phyloP scores from a whole-genome alignment of 2,329 filamentous ascomycete genomes.

The Cryphonectria parasitica region DNA sequence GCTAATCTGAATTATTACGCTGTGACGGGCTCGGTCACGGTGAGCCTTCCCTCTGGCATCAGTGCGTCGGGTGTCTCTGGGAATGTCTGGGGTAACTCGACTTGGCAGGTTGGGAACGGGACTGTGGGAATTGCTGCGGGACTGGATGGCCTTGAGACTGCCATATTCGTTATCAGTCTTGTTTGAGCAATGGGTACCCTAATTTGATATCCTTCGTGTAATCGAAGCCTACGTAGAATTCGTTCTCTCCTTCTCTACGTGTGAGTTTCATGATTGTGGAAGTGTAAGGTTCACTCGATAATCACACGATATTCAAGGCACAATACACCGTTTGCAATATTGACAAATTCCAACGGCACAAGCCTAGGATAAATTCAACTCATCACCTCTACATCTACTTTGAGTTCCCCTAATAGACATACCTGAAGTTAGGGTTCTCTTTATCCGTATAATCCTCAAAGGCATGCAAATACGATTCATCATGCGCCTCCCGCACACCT shows the following conservation, averaged over 20 bases:
- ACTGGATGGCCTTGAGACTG: slow-evolving; percentile 10
- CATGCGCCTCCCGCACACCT: slow-evolving; percentile 45
- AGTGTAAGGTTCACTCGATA: background rate
- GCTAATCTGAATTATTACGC: slow-evolving; percentile 29
- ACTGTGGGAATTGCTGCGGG: slow-evolving; percentile 10
- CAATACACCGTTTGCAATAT: background rate
- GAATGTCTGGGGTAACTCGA: slow-evolving; percentile 26
- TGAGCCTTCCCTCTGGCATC: slow-evolving; percentile 24
- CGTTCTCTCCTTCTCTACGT: background rate
- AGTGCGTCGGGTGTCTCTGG: slow-evolving; percentile 4
- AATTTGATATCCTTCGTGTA: background rate
- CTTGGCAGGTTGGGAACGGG: slow-evolving; percentile 26
- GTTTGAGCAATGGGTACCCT: background rate
- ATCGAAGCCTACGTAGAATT: no score
- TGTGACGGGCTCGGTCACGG: slow-evolving; percentile 9
- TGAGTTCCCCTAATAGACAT: slow-evolving; percentile 47
- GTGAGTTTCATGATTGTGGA: background rate
- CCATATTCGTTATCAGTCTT: slow-evolving; percentile 18
- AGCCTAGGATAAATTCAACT: background rate
- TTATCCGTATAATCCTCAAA: slow-evolving; percentile 67
- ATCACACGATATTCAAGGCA: background rate
- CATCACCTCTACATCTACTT: background rate
- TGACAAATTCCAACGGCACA: background rate
- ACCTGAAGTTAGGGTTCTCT: slow-evolving; percentile 64
- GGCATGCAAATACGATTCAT: slow-evolving; percentile 51